Base-by-base conservation (phyloP, 179 eudicot species). In the Drosera spatulata region DNA sequence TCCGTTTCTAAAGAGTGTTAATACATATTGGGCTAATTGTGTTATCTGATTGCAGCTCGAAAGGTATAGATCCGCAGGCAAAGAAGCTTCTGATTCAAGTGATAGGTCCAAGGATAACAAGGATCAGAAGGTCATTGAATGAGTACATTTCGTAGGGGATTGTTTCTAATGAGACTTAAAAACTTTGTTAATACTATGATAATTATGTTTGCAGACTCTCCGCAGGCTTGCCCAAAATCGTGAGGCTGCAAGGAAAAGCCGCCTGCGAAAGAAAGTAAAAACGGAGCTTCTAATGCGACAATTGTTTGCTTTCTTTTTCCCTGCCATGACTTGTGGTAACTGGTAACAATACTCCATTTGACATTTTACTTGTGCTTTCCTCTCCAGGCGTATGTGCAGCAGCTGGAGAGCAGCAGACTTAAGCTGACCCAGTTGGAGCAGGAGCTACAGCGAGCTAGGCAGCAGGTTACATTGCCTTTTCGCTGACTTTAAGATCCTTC, bases 141-240 rank as follows among this genome's bases (percentile, higher is more conserved):
- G 11, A 10, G 41, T 53, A 60, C 15, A 52, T 15, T 33, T 46
- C 66, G 54, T 40, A 52, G 37, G 68, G 50, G 40, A 55, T 14
- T 15, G 39, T 41, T 58, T 49, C 61, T 49, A 46, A 3, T 14
- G 38, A 22, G 22, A 33, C 48, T 45, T 57, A 38, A 33, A 48
- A 10, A 39, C 40, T 55, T 74, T 14, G 39, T 55, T 62, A 12
- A 71, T 61, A 48, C 42, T 45, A 53, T 44, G 54, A 12, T 44
- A 40, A 54, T 41, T 63, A 7, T 63, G 39, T 55, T 48, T 82
- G 69, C 77, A 93, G 99, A 88, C 93, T 39, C 96, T 93, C 65
- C 87, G 99, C 14, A 86, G 99, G 82, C 96, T 93, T 77, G 96
- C 99, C 50, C 99, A 93, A 73, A 93, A 93, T 71, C 99, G 99